A percentile compares a stretch with the other conserved stretches of the same genome.
phyloP scores from a whole-genome alignment of 2,329 filamentous ascomycete species.

The Cordyceps cicadae region DNA sequence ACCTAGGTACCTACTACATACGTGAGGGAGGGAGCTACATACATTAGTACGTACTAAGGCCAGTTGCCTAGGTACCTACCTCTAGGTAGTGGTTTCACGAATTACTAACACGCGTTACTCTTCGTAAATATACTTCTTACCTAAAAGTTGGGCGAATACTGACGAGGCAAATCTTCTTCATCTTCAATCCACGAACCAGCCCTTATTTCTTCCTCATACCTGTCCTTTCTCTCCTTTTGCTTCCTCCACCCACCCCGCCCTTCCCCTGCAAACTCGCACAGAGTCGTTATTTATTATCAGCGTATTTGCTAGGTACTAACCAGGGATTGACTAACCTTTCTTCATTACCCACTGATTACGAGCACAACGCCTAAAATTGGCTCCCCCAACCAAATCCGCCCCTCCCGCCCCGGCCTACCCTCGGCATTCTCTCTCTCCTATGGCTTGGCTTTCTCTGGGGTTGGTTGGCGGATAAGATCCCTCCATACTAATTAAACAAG shows the following conservation, averaged over 20 bases:
- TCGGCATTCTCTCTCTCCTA: constrained; percentile 2
- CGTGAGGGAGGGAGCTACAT: no score
- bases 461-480: not conserved
- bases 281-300: not conserved
- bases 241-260: not conserved
- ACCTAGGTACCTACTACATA: no score
- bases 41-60: no score
- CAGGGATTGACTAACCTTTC: no score
- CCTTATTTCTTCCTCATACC: not conserved
- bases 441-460: not conserved
- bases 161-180: not conserved
- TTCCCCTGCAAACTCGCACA: not conserved
- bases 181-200: not conserved
- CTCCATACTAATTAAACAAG: no score
- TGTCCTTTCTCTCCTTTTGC: not conserved
- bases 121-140: not conserved
- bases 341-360: not conserved
- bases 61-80: no score
- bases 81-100: not conserved
- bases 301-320: no score
- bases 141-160: not conserved
- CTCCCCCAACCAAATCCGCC: not conserved
- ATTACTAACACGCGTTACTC: no score
- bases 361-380: not conserved
- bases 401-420: not conserved